Percentiles rank a stretch among this genome's conserved stretches.
phyloP scores from a whole-genome alignment of 2,329 filamentous ascomycete genomes.

The Alternaria ventricosa region DNA sequence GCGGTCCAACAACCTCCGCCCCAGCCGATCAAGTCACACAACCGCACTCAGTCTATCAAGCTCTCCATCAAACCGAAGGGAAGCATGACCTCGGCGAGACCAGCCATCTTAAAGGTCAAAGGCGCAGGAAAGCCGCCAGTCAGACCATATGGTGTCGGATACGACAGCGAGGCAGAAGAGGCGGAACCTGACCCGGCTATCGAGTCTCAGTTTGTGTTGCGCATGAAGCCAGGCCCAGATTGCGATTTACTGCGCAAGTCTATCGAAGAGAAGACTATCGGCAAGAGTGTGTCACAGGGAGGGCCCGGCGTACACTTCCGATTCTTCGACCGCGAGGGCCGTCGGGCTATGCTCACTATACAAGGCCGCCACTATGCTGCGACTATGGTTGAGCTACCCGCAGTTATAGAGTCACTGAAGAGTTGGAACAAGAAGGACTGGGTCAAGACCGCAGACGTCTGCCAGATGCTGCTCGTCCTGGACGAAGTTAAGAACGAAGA shows the following conservation, averaged over 20 bases:
- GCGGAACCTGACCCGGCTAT: slow-evolving; percentile 85
- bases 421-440: slow-evolving; percentile 87
- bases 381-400: slow-evolving; percentile 81
- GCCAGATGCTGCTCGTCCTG: slow-evolving; percentile 85
- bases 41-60: slow-evolving; percentile 39
- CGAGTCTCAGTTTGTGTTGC: slow-evolving; percentile 87
- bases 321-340: slow-evolving; percentile 75
- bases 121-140: slow-evolving; percentile 40
- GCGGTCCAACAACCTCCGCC: slow-evolving; percentile 13
- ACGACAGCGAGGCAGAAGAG: slow-evolving; percentile 95
- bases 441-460: slow-evolving; percentile 88
- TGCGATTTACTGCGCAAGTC: slow-evolving; percentile 81
- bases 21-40: slow-evolving; percentile 11
- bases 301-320: slow-evolving; percentile 81
- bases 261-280: slow-evolving; percentile 79
- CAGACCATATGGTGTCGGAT: slow-evolving; percentile 80
- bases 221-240: slow-evolving; percentile 85
- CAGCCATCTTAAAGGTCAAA: slow-evolving; percentile 44
- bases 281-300: slow-evolving; percentile 66
- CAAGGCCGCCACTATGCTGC: slow-evolving; percentile 76
- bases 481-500: slow-evolving; percentile 67
- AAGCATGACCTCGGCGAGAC: slow-evolving; percentile 19
- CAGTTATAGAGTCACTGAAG: slow-evolving; percentile 89
- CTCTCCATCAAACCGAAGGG: slow-evolving; percentile 43
- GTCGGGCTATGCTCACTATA: slow-evolving; percentile 75